A percentile compares a stretch with the other conserved stretches of the same genome.
These are phyloP conservation scores for Metschnikowia proteae DNA, from an alignment of 805 yeast genomes.

Conservation along the genomic window DNA sequence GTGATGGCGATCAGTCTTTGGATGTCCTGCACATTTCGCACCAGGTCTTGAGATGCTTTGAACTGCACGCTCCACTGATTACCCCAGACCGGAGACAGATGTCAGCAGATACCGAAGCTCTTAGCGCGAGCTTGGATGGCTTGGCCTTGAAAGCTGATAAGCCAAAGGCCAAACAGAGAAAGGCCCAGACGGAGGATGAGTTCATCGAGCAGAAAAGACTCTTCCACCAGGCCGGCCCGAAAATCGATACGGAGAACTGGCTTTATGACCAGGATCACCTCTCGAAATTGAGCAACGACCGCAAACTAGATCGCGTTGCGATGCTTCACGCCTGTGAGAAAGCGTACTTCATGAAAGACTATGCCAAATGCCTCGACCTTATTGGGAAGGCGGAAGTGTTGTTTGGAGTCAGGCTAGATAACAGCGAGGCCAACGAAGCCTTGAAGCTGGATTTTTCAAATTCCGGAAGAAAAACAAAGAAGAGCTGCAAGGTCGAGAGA, in stretches of 20 bases:
- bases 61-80: not conserved
- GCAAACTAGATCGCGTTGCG: constrained; percentile 53
- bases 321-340: constrained; percentile 60
- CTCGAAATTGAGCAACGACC: constrained; percentile 26
- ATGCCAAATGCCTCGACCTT: constrained; percentile 46
- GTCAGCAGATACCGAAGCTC: not conserved
- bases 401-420: constrained; percentile 23
- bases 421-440: constrained; percentile 23
- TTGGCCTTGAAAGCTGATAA: constrained; percentile 1
- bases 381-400: constrained; percentile 36
- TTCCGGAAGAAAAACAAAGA: constrained; percentile 24
- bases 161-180: constrained; percentile 38
- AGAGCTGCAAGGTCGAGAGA: constrained; percentile 39
- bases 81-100: not conserved
- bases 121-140: not conserved
- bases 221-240: constrained; percentile 57
- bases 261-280: constrained; percentile 26
- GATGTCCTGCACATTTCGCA: constrained; percentile 2
- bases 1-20: too few species aligned
- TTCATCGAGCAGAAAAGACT: constrained; percentile 48
- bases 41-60: not conserved
- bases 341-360: constrained; percentile 55
- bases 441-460: constrained; percentile 17
- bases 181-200: constrained; percentile 68
- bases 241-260: constrained; percentile 45